Base-by-base conservation (phyloP, 2,329 filamentous ascomycete genomes). In the Drechslerella coelobrocha region DNA sequence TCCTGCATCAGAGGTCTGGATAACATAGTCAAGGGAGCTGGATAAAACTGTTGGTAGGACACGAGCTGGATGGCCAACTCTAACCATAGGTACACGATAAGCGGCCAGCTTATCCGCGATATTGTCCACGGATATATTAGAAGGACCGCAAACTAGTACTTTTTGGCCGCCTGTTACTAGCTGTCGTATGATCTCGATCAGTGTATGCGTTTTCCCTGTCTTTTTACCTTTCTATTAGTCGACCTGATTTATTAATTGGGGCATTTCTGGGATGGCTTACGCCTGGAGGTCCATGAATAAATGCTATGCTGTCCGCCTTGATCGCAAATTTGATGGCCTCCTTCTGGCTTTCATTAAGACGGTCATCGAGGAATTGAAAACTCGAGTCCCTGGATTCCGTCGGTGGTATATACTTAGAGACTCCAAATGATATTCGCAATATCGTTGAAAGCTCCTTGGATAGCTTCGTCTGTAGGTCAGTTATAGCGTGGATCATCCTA, bases 61-160 rank as follows among this genome's bases (percentile, higher is more conserved):
- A 19, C 94, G 88, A 0, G 94, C 94, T 0, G 94, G 94, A 78
- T 99, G 94, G 0, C 94, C 94, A 0, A 99, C 85, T 1, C 94
- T 89, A 34, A 97, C 85, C 75, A 97, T 91, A 0, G 91, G 89
- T 0, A 97, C 83, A 76, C 91, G 92, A 78, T 92, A 89, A 0
- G 90, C 87, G 1, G 92, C 86, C 1, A 97, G 84, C 6, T 94
- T 87, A 79, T 99, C 94, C 7, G 97, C 92, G 65, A 99, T 96
- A 77, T 99, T 99, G 83, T 99, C 94, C 0, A 99, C 94, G 0
- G 91, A 94, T 75, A 99, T 92, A 78, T 99, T 99, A 27, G 91
- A 96, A 0, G 94, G 94, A 0, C 68, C 68, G 31, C 68, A 72
- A 21, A 72, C 68, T 29, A 72, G 41, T 14, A 72, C 48, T 45